Percentiles rank a stretch among this genome's conserved stretches.
Conservation (phyloP, 2,329 filamentous ascomycete species). For the Cercospora zeae-maydis region DNA sequence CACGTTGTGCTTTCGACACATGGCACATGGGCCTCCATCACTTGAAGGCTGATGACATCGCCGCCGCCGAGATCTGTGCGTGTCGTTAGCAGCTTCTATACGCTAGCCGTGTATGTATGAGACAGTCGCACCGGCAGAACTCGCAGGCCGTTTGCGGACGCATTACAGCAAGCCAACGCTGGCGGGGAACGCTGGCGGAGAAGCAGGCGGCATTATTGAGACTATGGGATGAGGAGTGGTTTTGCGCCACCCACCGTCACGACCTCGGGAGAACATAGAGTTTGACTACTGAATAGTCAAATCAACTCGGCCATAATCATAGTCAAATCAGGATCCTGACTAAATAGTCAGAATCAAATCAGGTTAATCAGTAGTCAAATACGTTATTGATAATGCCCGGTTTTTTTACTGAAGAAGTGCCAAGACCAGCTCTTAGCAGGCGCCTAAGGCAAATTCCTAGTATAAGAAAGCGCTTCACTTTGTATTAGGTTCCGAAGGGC, state of each 20-base stretch:
- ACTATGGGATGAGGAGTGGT: neutral
- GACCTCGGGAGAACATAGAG: neutral
- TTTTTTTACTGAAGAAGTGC: no score
- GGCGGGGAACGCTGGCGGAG: neutral
- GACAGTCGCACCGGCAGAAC: conserved; percentile 8
- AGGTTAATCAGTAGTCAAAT: no score
- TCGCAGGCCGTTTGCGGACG: conserved; percentile 9
- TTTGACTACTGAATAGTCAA: no score
- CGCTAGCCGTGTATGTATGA: neutral
- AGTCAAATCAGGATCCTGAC: no score
- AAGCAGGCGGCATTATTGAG: conserved; percentile 2
- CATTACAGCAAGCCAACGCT: neutral
- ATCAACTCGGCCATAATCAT: no score
- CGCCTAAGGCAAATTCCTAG: no score
- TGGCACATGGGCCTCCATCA: conserved; percentile 2
- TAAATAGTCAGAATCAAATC: no score
- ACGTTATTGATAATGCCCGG: no score
- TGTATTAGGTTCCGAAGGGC: no score
- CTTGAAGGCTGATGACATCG: conserved; percentile 2
- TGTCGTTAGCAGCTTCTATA: neutral
- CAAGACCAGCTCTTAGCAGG: no score
- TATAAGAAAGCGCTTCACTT: no score
- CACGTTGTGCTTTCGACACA: conserved; percentile 9
- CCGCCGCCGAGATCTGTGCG: conserved; percentile 5
- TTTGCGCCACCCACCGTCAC: neutral